These are phyloP conservation scores for Elsinoe australis DNA, from an alignment of 2,329 filamentous ascomycete genomes.

Conservation along the genomic window DNA sequence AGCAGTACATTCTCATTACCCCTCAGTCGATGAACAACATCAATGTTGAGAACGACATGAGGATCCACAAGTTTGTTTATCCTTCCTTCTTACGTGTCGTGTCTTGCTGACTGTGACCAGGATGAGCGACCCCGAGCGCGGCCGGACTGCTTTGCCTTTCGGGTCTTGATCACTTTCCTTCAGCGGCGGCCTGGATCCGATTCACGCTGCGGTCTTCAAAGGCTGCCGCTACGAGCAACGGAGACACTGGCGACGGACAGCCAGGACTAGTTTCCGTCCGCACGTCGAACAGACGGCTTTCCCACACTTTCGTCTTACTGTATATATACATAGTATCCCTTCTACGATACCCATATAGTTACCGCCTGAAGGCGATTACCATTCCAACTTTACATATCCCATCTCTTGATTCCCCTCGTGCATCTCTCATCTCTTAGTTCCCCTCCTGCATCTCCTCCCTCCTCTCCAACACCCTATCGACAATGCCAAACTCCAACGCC, in stretches of 20 bases:
- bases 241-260: too few relatives aligned
- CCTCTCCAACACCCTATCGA: slow-evolving; percentile 76
- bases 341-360: not conserved
- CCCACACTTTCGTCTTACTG: too few relatives aligned
- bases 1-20: slow-evolving; percentile 94
- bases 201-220: too few relatives aligned
- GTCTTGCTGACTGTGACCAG: not conserved
- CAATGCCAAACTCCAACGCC: slow-evolving; percentile 80
- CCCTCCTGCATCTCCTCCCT: slow-evolving; percentile 40
- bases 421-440: slow-evolving; percentile 4
- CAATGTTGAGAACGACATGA: slow-evolving; percentile 62
- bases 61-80: slow-evolving; percentile 59
- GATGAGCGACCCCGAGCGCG: slow-evolving; percentile 47
- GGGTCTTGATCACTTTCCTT: not conserved
- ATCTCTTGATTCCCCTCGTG: not conserved
- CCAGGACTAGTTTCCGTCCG: not conserved
- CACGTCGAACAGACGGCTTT: too few relatives aligned
- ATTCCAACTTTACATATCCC: too few relatives aligned
- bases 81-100: not conserved
- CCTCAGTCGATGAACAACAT: slow-evolving; percentile 67
- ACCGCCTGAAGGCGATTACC: not conserved
- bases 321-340: slow-evolving; percentile 11
- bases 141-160: slow-evolving; percentile 39
- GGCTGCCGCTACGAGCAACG: too few relatives aligned
- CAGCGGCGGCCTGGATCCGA: not conserved